phyloP scores from a whole-genome alignment of 2,329 filamentous ascomycete genomes.

The Lasiodiplodia sp. region DNA sequence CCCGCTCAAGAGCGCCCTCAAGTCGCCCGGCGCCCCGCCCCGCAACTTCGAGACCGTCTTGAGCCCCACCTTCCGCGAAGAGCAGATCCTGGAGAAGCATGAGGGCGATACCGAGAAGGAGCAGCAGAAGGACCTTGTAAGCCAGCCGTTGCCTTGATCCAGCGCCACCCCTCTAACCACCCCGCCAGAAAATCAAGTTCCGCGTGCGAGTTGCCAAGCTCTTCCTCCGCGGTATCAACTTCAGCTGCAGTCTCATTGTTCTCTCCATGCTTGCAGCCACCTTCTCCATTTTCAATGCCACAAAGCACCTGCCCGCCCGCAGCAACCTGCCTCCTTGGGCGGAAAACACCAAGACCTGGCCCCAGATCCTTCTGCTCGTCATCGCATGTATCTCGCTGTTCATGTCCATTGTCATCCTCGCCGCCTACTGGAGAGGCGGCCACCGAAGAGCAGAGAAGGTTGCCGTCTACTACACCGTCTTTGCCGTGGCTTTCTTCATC shows the following conservation, averaged over 20 bases:
- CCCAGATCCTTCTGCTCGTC: constrained; percentile 81
- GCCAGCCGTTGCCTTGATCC: constrained; percentile 46
- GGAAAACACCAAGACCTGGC: constrained; percentile 79
- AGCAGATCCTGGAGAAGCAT: constrained; percentile 84
- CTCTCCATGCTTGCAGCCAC: constrained; percentile 88
- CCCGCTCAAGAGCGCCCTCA: constrained; percentile 85
- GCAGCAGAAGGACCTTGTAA: constrained; percentile 86
- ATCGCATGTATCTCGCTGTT: constrained; percentile 82
- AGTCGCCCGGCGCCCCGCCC: constrained; percentile 81
- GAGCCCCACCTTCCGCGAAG: constrained; percentile 91
- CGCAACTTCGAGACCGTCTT: constrained; percentile 74
- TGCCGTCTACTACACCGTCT: constrained; percentile 92
- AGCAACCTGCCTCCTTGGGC: constrained; percentile 90
- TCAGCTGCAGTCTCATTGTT: constrained; percentile 95
- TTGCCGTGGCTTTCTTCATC: constrained; percentile 92
- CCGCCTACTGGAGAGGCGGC: constrained; percentile 86
- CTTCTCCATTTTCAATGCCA: constrained; percentile 91
- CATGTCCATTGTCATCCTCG: constrained; percentile 80
- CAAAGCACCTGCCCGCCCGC: constrained; percentile 74
- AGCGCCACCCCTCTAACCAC: constrained; percentile 46
- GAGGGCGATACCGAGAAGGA: constrained; percentile 83
- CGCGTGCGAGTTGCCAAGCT: constrained; percentile 93
- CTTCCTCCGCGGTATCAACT: constrained; percentile 92
- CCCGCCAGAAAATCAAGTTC: constrained; percentile 82
- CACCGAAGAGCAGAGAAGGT: constrained; percentile 91